Conservation (phyloP, 1,284 basidiomycete genomes). For the Leccinum griseonigrum region DNA sequence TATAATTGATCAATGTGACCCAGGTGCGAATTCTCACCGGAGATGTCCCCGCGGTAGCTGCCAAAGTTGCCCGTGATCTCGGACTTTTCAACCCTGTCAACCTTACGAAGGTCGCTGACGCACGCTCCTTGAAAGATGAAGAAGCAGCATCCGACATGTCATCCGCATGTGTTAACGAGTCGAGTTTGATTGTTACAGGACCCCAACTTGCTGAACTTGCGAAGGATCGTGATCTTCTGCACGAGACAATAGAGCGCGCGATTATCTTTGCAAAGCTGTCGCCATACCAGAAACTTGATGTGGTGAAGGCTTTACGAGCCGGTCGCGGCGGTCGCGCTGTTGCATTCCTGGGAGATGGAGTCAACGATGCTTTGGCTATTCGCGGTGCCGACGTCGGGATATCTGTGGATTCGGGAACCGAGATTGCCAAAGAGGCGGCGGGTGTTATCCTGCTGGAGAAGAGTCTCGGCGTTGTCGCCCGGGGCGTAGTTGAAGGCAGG, state of each 20-base stretch:
- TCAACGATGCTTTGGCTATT: slow-evolving; percentile 34
- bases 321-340: slow-evolving; percentile 29
- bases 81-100: slow-evolving; percentile 28
- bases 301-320: slow-evolving; percentile 30
- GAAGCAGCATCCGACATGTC: slow-evolving; percentile 17
- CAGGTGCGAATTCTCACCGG: slow-evolving; percentile 34
- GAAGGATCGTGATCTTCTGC: slow-evolving; percentile 27
- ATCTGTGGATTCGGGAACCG: slow-evolving; percentile 96
- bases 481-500: slow-evolving; percentile 33
- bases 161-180: slow-evolving; percentile 18
- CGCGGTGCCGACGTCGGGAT: slow-evolving; percentile 88
- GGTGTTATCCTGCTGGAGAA: slow-evolving; percentile 92
- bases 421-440: slow-evolving; percentile 97
- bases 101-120: slow-evolving; percentile 4
- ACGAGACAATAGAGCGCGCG: slow-evolving; percentile 33
- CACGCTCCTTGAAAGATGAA: slow-evolving; percentile 22
- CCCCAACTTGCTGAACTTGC: slow-evolving; percentile 30
- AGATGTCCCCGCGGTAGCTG: slow-evolving; percentile 31
- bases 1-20: slow-evolving; percentile 1
- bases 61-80: slow-evolving; percentile 34
- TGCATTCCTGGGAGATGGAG: slow-evolving; percentile 34
- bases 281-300: slow-evolving; percentile 34
- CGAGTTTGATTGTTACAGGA: slow-evolving; percentile 30
- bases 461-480: slow-evolving; percentile 31
- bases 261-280: slow-evolving; percentile 33